Percentiles rank a stretch among this genome's conserved stretches.
Conservation (phyloP, 345 rosid genomes). For the Abelmoschus esculentus region DNA sequence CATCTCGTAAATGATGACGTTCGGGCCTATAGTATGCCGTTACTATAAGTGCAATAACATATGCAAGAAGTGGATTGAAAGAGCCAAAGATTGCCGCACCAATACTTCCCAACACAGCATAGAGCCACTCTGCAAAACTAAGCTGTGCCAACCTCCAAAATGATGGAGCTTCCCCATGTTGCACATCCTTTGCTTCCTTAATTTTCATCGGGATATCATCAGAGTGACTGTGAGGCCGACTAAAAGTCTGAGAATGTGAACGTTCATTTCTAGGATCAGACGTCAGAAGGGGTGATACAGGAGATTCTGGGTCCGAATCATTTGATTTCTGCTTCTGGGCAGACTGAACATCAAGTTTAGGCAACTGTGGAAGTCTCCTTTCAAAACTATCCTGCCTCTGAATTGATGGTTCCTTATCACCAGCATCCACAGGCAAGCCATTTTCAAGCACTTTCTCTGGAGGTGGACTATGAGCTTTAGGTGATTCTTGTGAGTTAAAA, state of each 20-base stretch:
- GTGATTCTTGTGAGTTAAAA: slow-evolving; percentile 58
- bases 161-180: slow-evolving; percentile 63
- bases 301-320: slow-evolving; percentile 96
- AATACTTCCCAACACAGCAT: slow-evolving; percentile 91
- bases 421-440: background rate
- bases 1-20: slow-evolving; percentile 45
- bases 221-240: slow-evolving; percentile 81
- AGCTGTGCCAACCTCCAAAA: slow-evolving; percentile 89
- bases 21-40: slow-evolving; percentile 55
- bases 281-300: slow-evolving; percentile 89
- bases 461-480: slow-evolving; percentile 60
- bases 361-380: slow-evolving; percentile 83
- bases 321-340: slow-evolving; percentile 52
- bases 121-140: slow-evolving; percentile 95
- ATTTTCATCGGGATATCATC: slow-evolving; percentile 51
- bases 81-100: slow-evolving; percentile 99
- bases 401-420: slow-evolving; percentile 79
- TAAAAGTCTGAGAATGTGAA: slow-evolving; percentile 94
- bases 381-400: slow-evolving; percentile 97
- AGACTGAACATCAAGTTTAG: slow-evolving; percentile 79
- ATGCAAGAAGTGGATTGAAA: slow-evolving; percentile 91
- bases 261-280: slow-evolving; percentile 93
- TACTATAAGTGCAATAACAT: slow-evolving; percentile 22
- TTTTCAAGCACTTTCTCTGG: slow-evolving; percentile 43
- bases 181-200: slow-evolving; percentile 41